phyloP scores from a whole-genome alignment of 106 monocot genomes.

The Cymbidium sinense region DNA sequence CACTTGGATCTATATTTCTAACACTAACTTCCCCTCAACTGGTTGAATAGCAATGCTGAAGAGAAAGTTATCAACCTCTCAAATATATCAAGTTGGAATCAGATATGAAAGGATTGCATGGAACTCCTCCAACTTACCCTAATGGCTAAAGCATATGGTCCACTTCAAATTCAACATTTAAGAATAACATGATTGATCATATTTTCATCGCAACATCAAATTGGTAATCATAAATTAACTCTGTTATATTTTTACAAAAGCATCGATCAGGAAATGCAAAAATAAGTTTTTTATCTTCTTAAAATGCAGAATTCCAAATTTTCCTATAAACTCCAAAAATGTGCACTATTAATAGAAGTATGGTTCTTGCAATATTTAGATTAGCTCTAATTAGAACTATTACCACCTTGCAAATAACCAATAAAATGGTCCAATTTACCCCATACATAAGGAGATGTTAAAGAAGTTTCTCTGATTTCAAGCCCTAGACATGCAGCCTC shows the following conservation, averaged over 20 bases:
- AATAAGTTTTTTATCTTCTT: not conserved
- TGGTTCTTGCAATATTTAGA: not conserved
- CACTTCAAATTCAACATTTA: not conserved
- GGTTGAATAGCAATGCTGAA: not conserved
- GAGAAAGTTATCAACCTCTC: not conserved
- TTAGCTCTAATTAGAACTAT: too few relatives aligned
- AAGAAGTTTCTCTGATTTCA: not conserved
- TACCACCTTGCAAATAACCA: too few relatives aligned
- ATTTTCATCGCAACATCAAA: not conserved
- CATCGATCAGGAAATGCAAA: not conserved
- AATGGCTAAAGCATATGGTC: not conserved
- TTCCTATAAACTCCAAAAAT: not conserved
- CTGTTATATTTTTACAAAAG: not conserved
- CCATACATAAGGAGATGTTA: not conserved
- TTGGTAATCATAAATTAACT: not conserved
- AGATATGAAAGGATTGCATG: not conserved
- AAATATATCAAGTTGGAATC: not conserved
- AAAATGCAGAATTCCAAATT: not conserved
- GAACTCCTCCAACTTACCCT: not conserved
- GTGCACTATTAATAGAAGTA: not conserved
- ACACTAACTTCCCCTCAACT: not conserved
- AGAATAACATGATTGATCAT: not conserved
- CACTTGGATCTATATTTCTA: not conserved
- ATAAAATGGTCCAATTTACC: not conserved
- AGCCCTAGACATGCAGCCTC: not conserved